phyloP scores from a whole-genome alignment of 805 yeast species.

The Pichia deserticola region DNA sequence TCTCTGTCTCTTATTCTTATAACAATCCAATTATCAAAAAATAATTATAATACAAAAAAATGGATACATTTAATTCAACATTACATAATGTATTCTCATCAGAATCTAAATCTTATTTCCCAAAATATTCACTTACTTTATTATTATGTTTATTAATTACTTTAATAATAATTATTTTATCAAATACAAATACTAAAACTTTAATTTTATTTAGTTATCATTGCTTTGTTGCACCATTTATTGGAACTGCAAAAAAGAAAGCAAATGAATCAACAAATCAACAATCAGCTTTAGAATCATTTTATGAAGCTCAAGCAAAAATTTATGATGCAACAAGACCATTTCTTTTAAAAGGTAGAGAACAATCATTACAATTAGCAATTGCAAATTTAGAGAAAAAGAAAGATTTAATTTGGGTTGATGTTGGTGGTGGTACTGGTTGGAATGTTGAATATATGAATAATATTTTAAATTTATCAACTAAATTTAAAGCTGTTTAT shows the following conservation, averaged over 20 bases:
- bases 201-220: constrained; percentile 32
- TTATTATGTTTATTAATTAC: not conserved
- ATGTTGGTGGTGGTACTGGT: constrained; percentile 86
- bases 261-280: constrained; percentile 33
- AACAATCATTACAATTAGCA: constrained; percentile 53
- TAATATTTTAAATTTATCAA: constrained; percentile 37
- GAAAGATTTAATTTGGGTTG: constrained; percentile 58
- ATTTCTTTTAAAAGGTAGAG: constrained; percentile 62
- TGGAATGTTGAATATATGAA: constrained; percentile 74
- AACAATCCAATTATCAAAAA: no score
- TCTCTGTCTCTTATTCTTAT: no score
- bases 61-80: constrained; percentile 3
- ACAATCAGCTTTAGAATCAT: constrained; percentile 57
- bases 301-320: constrained; percentile 70
- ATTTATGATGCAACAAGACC: constrained; percentile 69
- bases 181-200: constrained; percentile 14
- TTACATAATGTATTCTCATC: not conserved
- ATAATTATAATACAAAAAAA: not conserved
- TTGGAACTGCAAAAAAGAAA: constrained; percentile 25
- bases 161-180: constrained; percentile 4
- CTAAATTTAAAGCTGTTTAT: constrained; percentile 56
- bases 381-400: constrained; percentile 43
- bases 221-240: constrained; percentile 57
- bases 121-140: constrained; percentile 5
- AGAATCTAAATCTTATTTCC: not conserved